Conservation (phyloP, 345 rosid genomes). For the Populus simonii region DNA sequence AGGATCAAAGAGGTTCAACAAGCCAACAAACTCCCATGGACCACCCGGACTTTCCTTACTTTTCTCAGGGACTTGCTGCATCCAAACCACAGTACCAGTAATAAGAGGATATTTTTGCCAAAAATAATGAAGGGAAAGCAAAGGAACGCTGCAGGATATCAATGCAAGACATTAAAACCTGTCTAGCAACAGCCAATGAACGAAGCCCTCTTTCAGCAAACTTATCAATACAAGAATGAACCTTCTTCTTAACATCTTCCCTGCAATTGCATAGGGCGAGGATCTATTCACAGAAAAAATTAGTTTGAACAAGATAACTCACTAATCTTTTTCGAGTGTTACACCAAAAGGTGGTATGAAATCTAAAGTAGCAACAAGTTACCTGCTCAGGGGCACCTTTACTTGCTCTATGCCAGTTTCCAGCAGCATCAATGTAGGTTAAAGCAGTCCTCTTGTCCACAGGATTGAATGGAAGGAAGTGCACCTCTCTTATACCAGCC, state of each 20-base stretch:
- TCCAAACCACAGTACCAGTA: neutral
- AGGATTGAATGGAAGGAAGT: constrained; percentile 50
- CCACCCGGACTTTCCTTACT: constrained; percentile 25
- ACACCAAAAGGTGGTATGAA: neutral
- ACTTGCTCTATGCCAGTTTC: constrained; percentile 61
- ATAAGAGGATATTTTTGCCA: neutral
- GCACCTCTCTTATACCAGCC: constrained; percentile 46
- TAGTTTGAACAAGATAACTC: neutral
- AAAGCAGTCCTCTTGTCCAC: constrained; percentile 63
- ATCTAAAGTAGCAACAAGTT: constrained; percentile 1
- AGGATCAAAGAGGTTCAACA: constrained; percentile 58
- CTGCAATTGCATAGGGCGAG: constrained; percentile 15
- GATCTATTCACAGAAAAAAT: constrained; percentile 9
- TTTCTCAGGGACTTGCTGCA: constrained; percentile 30
- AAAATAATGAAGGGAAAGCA: neutral
- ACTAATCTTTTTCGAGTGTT: neutral
- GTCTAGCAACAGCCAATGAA: constrained; percentile 30
- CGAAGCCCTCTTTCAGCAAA: constrained; percentile 31
- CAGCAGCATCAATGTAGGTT: constrained; percentile 47
- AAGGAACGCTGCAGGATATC: neutral
- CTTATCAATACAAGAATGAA: constrained; percentile 25
- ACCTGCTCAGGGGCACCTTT: constrained; percentile 68
- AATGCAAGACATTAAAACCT: constrained; percentile 11
- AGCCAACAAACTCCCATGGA: constrained; percentile 33
- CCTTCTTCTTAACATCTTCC: constrained; percentile 25